Conservation (phyloP, 805 yeast genomes). For the Starmerella bombicola region DNA sequence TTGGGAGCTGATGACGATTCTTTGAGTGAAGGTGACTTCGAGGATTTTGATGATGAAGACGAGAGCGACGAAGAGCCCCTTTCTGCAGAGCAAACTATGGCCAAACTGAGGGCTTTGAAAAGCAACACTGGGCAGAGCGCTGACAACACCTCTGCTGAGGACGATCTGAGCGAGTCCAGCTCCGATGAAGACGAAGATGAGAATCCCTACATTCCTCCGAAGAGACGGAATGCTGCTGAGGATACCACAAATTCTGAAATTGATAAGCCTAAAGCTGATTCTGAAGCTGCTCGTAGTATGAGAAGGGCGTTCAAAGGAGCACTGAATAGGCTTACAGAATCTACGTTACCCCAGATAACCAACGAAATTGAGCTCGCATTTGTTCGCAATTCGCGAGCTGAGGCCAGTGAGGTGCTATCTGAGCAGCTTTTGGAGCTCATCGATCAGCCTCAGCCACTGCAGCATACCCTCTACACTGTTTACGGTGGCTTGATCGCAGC, state of each 20-base stretch:
- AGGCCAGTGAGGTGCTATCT: conserved; percentile 62
- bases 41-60: not conserved
- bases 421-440: conserved; percentile 53
- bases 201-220: conserved; percentile 71
- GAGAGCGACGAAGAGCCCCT: not conserved
- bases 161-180: conserved; percentile 15
- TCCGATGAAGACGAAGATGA: conserved; percentile 19
- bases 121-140: too few relatives aligned
- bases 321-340: conserved; percentile 78
- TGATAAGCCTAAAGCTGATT: conserved; percentile 31
- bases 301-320: conserved; percentile 65
- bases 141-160: too few relatives aligned
- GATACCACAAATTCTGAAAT: conserved; percentile 30
- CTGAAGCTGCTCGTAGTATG: conserved; percentile 30
- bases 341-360: conserved; percentile 60
- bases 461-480: conserved; percentile 66
- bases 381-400: conserved; percentile 56
- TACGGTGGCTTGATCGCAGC: conserved; percentile 71
- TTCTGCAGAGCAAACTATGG: conserved; percentile 19
- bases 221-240: conserved; percentile 39
- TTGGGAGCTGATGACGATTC: conserved; percentile 5
- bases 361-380: conserved; percentile 55
- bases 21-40: conserved; percentile 4
- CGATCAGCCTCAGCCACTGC: conserved; percentile 46
- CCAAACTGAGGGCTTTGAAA: conserved; percentile 23